Evolutionary conservation across 78 protist genomes (phyloP), one percentile per base, ranked within the genome.

Genomic region (Dictyostelium firmibasis): DNA sequence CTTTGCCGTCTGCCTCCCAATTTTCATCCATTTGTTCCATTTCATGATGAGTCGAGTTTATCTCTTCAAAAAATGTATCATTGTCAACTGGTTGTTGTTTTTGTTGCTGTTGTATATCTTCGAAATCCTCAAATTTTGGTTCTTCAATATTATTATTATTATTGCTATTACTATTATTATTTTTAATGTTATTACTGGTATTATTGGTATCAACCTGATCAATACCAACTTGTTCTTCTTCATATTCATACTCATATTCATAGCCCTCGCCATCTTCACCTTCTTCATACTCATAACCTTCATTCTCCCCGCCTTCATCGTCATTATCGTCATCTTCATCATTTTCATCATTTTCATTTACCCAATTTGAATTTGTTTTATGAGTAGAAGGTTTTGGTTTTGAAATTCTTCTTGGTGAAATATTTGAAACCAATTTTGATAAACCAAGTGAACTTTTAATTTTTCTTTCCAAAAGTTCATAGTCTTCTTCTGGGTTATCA

Each of bases 401-500:
- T 18, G 86, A n/a, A 67, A 79, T 89, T 43, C 72, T 64, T 81
- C 94, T 78, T 29, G 86, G 84, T 67, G 16, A 33, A 41, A 78
- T 27, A 9, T 64, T 81, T 29, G 43, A 67, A 14, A 43, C 74
- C 27, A 92, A 41, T 31, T 83, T 67, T 29, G 20, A 35, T 5
- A 92, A 43, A 33, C 84, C 84, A 13, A 92, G 57, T 9, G 85
- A 25, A 14, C 53, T 29, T 83, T 67, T 84, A 64, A 92, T 78
- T 16, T 50, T 44, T 23, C 31, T 77, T 74, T 92, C 96, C 35
- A 92, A 50, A 8, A 10, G 18, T 33, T 16, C 43, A 69, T 94
- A 94, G 18, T 95, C 96, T 1, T 1, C 47, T 9, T 97, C 98
- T 0, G 98, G 97, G 35, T 95, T 96, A 9, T 92, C 94, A 10